Base-by-base conservation (phyloP, 108 stramenopile species). In the Chaetoceros tenuissimus region DNA sequence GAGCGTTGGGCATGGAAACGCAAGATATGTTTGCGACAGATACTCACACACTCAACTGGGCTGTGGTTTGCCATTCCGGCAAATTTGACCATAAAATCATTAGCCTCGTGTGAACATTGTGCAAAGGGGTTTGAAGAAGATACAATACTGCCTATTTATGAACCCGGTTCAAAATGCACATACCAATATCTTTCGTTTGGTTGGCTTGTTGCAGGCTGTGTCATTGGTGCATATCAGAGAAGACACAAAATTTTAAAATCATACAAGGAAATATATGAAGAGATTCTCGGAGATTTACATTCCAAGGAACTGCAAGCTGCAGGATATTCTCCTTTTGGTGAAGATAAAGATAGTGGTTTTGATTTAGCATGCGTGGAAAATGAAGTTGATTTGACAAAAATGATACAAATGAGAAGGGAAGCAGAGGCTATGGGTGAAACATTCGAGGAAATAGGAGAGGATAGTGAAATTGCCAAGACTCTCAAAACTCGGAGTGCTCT, bases 81-180 rank as follows among this genome's bases (percentile, higher is more conserved):
- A 23, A 8, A 18, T 29, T 8, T 54, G 24, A 54, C 24, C 7
- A 27, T 54, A 21, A 54, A 54, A 24, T 26, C 53, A 20, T 50
- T 72, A 49, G 67, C 52, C 26, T 68, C 59, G 2, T 68, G 59
- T 28, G 67, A 68, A 48, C 20, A 44, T 30, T 60, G 59, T 27
- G 43, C 31, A 18, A 17, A 53, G 3, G 44, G 47, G 1, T 68
- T 55, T 48, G 67, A 60, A 49, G 53, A 27, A 10, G 53, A 25
- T 10, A 54, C 53, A 7, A 5, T 54, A 3, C n/a, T 54, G 10
- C 53, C 53, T 7, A 28, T 24, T 26, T 5, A 10, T 28, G 25
- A 7, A 25, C 53, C 53, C 8, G 53, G 53, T 28, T 3, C 10
- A 3, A n/a, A 28, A 8, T 58, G 18, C 0, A 24, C 43, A 24